Evolutionary conservation across 2,329 filamentous ascomycete species (phyloP).

Genomic region (Didymellaceae sp.): DNA sequence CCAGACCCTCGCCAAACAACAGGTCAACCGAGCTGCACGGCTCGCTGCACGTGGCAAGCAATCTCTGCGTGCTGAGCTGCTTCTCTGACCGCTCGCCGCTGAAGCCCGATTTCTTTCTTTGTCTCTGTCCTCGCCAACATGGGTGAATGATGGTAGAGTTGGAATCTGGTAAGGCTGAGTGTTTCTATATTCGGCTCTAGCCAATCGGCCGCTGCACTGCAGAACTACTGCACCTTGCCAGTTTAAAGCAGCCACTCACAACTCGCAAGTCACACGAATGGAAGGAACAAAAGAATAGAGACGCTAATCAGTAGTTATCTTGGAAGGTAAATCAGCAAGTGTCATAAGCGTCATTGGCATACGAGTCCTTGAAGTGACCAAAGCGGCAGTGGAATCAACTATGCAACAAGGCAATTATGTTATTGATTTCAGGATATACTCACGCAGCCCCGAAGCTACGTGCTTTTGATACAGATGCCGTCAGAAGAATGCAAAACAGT

Average conservation of each 20-base stretch:
- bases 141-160: neutral
- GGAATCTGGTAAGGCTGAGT: constrained; percentile 8
- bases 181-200: neutral
- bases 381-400: neutral
- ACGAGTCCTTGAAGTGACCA: too few species aligned
- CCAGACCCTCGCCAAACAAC: constrained; percentile 3
- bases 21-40: neutral
- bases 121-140: constrained; percentile 4
- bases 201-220: constrained; percentile 1
- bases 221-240: neutral
- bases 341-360: too few species aligned
- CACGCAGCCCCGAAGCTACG: neutral
- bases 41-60: constrained; percentile 4
- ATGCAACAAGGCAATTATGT: too few species aligned
- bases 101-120: neutral
- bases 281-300: too few species aligned
- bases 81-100: neutral
- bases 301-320: too few species aligned
- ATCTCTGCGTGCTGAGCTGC: neutral
- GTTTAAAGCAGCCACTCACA: too few species aligned
- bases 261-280: too few species aligned
- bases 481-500: constrained; percentile 9
- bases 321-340: too few species aligned
- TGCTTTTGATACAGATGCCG: constrained; percentile 2
- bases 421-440: neutral